Percentiles rank a stretch among this genome's conserved stretches.
Conservation (phyloP, 306 rosid species). For the Ziziphus jujuba region DNA sequence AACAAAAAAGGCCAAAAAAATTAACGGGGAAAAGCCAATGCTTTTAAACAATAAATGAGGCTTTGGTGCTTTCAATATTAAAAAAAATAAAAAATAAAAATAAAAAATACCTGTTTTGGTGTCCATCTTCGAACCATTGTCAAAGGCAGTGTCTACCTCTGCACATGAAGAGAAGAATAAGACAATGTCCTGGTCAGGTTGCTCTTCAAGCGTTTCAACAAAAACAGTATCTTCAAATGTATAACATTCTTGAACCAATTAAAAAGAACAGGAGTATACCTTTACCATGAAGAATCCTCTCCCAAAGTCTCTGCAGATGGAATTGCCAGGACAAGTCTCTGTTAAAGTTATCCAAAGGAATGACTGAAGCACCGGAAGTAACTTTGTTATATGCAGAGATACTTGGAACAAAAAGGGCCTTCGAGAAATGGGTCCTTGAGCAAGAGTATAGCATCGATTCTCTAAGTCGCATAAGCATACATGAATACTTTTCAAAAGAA, state of each 20-base stretch:
- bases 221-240: background rate
- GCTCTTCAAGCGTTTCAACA: constrained; percentile 1
- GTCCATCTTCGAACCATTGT: constrained; percentile 36
- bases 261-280: constrained; percentile 40
- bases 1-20: too few species aligned
- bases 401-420: constrained; percentile 74
- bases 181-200: constrained; percentile 24
- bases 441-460: constrained; percentile 24
- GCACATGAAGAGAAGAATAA: constrained; percentile 23
- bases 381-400: constrained; percentile 65
- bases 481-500: constrained; percentile 6
- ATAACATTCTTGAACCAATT: background rate
- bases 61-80: too few species aligned
- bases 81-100: too few species aligned
- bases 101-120: too few species aligned
- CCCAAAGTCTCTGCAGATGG: constrained; percentile 66
- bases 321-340: constrained; percentile 72
- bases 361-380: constrained; percentile 50
- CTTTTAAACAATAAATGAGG: too few species aligned
- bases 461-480: constrained; percentile 9
- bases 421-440: constrained; percentile 59
- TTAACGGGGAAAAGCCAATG: too few species aligned
- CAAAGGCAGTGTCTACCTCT: constrained; percentile 36
- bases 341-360: constrained; percentile 41
- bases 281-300: constrained; percentile 55